A percentile compares a stretch with the other conserved stretches of the same genome.
Conservation (phyloP, 306 rosid genomes). For the Trifolium fragiferum region DNA sequence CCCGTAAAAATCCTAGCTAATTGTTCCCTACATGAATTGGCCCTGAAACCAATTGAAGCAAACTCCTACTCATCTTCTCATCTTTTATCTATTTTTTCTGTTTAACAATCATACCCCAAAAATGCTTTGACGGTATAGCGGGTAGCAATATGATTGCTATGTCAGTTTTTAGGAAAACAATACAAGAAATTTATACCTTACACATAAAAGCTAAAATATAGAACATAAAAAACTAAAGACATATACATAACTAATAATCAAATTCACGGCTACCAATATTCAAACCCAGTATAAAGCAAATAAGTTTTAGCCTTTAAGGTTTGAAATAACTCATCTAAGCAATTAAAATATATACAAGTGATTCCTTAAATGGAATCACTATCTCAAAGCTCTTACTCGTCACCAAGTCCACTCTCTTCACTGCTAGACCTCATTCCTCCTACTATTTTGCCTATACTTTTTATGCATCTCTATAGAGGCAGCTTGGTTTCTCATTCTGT, state of each 20-base stretch:
- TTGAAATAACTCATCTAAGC: background rate
- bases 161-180: background rate
- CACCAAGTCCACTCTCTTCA: background rate
- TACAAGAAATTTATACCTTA: background rate
- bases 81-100: no score
- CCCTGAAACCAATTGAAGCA: conserved; percentile 19
- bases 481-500: background rate
- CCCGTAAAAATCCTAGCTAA: background rate
- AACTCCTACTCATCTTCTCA: conserved; percentile 2
- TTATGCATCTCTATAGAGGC: background rate
- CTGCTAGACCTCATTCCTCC: background rate
- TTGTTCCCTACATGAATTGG: conserved; percentile 24
- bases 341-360: background rate
- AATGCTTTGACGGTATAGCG: background rate
- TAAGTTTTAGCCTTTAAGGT: background rate
- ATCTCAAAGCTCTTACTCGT: background rate
- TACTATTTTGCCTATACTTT: background rate
- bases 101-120: background rate
- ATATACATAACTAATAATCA: background rate
- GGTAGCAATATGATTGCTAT: background rate
- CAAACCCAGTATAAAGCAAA: background rate
- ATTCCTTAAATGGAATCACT: background rate
- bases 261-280: background rate
- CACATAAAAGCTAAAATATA: background rate
- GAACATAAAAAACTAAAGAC: background rate